Evolutionary conservation across 352 stramenopile species (phyloP), one percentile per base, ranked within the genome.

Genomic region (Phytophthora pinifolia): DNA sequence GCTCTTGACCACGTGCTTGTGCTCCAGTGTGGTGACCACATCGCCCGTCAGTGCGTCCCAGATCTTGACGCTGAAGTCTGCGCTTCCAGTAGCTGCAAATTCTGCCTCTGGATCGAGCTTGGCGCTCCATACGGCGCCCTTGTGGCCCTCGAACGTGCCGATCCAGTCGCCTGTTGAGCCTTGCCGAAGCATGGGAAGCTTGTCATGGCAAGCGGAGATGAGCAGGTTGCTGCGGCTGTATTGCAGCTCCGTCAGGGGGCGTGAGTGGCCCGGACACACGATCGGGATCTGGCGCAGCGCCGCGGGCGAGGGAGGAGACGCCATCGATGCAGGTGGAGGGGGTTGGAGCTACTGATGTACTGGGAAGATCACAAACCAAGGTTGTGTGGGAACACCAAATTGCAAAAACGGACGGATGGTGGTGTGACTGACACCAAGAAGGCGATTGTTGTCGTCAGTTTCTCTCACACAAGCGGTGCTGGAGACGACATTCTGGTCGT

Each of bases 1-100:
- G 15, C 80, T 96, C 76, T 99, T 99, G 53, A 99, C 96, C 51
- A 99, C 96, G 72, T 99, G 96, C 54, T 96, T 93, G 76, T 99
- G 97, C 27, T 96, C 78, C 30, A 98, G 93, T n/a, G 87, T 95
- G 7, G 89, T 80, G 27, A 98, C 65, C n/a, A 83, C 68, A 25
- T 97, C 83, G 42, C 96, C 97, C 29, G 95, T 98, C 38, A 98
- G 88, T 7, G 96, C 97, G 75, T 99, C 95, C 97, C 97, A 99
- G 13, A 99, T 70, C 57, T 97, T 96, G 36, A 96, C 96, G 10
- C 71, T 92, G 59, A 98, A 99, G 74, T 99, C 96, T 10, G 92
- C 96, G 44, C 76, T 95, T 9, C 89, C 96, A 9, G 95, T 98
- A 4, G 83, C 92, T 0, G 86, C 89, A 17, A 97, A 86, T 41